Conservation (phyloP, 1,284 basidiomycete genomes). For the Cutaneotrichosporon cavernicola region DNA sequence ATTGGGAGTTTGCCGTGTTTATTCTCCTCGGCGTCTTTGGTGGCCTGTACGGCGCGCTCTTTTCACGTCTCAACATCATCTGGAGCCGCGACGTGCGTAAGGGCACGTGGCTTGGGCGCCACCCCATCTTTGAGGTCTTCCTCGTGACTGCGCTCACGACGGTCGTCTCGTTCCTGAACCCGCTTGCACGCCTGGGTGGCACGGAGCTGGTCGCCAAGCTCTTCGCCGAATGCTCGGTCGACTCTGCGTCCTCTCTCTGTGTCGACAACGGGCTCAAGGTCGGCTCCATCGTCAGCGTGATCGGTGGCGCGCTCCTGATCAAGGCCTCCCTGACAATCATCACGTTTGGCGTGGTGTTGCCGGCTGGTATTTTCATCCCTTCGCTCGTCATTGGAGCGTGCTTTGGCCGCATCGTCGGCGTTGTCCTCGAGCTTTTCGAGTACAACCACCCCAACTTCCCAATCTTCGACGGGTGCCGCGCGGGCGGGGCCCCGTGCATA, state of each 20-base stretch:
- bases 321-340: conserved; percentile 81
- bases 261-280: conserved; percentile 67
- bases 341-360: conserved; percentile 91
- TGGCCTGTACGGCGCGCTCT: conserved; percentile 89
- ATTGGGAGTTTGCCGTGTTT: conserved; percentile 64
- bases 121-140: conserved; percentile 82
- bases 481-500: conserved; percentile 33
- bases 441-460: conserved; percentile 63
- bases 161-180: conserved; percentile 78
- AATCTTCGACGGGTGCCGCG: conserved; percentile 66
- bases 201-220: conserved; percentile 84
- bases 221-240: conserved; percentile 76
- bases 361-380: conserved; percentile 96
- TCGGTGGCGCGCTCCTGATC: conserved; percentile 73
- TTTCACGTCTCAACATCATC: conserved; percentile 78
- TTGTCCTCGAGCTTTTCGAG: conserved; percentile 76
- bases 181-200: conserved; percentile 88
- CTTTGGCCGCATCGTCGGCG: conserved; percentile 83
- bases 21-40: conserved; percentile 82
- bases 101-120: conserved; percentile 71
- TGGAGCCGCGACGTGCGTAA: conserved; percentile 83
- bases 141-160: conserved; percentile 76
- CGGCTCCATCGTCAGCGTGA: conserved; percentile 65
- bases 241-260: conserved; percentile 68
- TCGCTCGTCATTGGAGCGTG: conserved; percentile 96